These are phyloP conservation scores for Mrakia hoshinonis DNA, from an alignment of 768 basidiomycete genomes.

Conservation along the genomic window DNA sequence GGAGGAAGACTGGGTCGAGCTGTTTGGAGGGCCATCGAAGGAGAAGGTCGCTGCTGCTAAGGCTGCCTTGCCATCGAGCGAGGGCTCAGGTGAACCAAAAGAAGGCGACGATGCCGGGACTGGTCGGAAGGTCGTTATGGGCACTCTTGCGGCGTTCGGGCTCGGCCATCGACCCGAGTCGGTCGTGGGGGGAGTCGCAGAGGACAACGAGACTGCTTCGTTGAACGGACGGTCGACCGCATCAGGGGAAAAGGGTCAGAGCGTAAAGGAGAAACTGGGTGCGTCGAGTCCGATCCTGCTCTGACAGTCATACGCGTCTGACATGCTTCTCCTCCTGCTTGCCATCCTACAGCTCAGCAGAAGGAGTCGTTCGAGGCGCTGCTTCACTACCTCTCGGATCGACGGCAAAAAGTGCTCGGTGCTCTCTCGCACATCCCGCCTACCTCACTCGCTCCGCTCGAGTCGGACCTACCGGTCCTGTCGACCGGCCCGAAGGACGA, in stretches of 20 bases:
- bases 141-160: slow-evolving; percentile 28
- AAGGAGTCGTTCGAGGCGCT: slow-evolving; percentile 71
- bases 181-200: slow-evolving; percentile 31
- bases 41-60: slow-evolving; percentile 32
- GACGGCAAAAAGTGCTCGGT: slow-evolving; percentile 72
- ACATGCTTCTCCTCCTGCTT: neutral
- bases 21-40: slow-evolving; percentile 63
- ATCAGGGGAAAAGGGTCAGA: slow-evolving; percentile 13
- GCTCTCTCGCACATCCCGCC: slow-evolving; percentile 52
- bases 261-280: slow-evolving; percentile 16
- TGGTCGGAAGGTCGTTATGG: slow-evolving; percentile 36
- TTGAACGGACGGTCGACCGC: slow-evolving; percentile 19
- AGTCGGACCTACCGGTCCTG: slow-evolving; percentile 60
- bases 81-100: slow-evolving; percentile 36
- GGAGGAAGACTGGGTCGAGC: slow-evolving; percentile 61
- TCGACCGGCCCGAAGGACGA: slow-evolving; percentile 49
- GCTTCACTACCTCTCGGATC: slow-evolving; percentile 76
- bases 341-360: neutral
- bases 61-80: slow-evolving; percentile 35
- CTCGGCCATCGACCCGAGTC: slow-evolving; percentile 30
- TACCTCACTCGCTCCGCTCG: slow-evolving; percentile 43
- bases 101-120: slow-evolving; percentile 31
- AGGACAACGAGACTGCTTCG: slow-evolving; percentile 27
- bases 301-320: neutral
- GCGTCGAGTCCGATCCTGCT: neutral